Percentiles rank a stretch among this genome's conserved stretches.
phyloP scores from a whole-genome alignment of 73 alveolate species.

The Breviolum minutum region DNA sequence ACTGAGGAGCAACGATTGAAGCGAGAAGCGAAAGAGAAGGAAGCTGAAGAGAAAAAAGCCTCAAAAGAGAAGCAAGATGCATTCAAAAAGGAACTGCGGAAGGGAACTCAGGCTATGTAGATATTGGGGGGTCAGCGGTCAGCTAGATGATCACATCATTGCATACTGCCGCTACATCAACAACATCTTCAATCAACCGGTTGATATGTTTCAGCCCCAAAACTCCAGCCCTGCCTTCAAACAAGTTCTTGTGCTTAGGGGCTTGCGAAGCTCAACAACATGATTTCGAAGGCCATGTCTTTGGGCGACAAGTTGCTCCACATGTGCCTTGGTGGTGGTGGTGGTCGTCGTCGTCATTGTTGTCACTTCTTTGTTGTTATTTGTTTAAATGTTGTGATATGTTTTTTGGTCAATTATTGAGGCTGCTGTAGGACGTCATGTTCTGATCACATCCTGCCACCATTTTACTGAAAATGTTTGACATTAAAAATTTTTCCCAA shows the following conservation, averaged over 20 bases:
- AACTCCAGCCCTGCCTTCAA: neutral
- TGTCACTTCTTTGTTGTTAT: neutral
- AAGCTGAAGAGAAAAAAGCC: neutral
- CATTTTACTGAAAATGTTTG: no score
- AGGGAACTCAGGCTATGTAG: neutral
- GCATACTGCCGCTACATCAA: neutral
- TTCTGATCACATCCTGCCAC: no score
- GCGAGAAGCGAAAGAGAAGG: neutral
- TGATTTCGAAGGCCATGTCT: neutral
- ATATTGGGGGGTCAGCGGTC: neutral
- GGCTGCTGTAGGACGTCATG: no score
- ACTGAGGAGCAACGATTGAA: neutral
- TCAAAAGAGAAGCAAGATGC: neutral
- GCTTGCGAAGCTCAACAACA: neutral
- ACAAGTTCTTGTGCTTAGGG: neutral
- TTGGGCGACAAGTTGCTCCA: neutral
- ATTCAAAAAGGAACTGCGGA: neutral
- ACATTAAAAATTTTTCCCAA: no score
- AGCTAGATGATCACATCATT: neutral
- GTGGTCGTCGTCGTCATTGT: neutral
- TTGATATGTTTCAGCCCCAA: neutral
- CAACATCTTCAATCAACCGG: no score
- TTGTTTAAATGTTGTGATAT: no score
- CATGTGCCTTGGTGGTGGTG: neutral
- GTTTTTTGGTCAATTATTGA: neutral